Base-by-base conservation (phyloP, 1,284 basidiomycete species). In the Taiwanofungus camphoratus region DNA sequence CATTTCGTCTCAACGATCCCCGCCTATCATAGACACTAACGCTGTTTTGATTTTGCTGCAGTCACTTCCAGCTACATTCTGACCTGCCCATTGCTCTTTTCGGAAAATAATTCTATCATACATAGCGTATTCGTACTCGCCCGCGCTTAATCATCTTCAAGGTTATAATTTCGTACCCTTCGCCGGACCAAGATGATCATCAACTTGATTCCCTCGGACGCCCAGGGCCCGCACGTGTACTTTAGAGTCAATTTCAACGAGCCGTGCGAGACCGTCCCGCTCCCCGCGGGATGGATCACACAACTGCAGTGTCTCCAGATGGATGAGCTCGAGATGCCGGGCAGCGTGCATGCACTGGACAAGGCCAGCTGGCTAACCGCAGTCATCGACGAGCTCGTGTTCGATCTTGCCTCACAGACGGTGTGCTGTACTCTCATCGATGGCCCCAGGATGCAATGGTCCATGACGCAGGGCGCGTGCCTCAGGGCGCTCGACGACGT, bases 181-280 rank as follows among this genome's bases (percentile, higher is more conserved):
- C n/a, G n/a, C n/a, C n/a, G n/a, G n/a, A n/a, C 35, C 31, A 47
- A 46, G 48, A 90, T 90, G 87, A 68, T 83, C 46, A 77, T 90
- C 50, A 76, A 77, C 55, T 74, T 91, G 46, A 60, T 83, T 38
- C 76, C 77, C 12, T 65, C 70, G 1, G 56, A 68, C 2, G 66
- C 73, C 2, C 69, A 77, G 33, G n/a, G n/a, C n/a, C 76, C 83
- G 13, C 77, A 79, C 34, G 78, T 92, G 55, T 75, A 87, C 58
- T 88, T 89, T 65, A 77, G 74, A 22, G 63, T 90, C 40, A 62
- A 76, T 23, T 80, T 87, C 48, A 68, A 73, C 5, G 63, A 64
- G 15, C 70, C 82, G 16, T 74, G 79, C n/a, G 55, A 65, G 3
- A 55, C 62, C 34, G 56, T 79, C 3, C 65, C 70, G 26, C 55